Evolutionary conservation across 1,284 basidiomycete species (phyloP), one percentile per base, ranked within the genome.

Genomic region (Microbotryomycetes sp.): DNA sequence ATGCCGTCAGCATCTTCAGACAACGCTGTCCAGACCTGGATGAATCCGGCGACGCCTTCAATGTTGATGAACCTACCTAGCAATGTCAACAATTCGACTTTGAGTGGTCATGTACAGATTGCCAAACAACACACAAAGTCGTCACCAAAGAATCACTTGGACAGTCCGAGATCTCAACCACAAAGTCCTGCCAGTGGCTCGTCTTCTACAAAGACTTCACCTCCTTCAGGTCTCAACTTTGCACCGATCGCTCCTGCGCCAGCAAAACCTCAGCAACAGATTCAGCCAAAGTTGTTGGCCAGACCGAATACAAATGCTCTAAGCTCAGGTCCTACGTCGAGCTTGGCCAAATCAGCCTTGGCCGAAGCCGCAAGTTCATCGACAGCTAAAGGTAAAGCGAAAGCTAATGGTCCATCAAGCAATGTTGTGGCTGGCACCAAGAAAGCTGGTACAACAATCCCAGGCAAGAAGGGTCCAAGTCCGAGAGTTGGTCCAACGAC

Each of bases 31-130:
- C n/a, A 49, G 52, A 30, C 7, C 25, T 31, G 58, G 58, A 19
- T 64, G 23, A 54, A 54, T 45, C 68, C 70, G 6, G 60, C 70
- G 28, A 72, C 71, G 6, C 71, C 71, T 2, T 68, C 71, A 1
- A 59, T 64, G 3, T 65, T 72, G 49, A 71, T 72, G 71, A 71
- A 70, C 54, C 51, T 72, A 22, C 36, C 66, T 2, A 52, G 50
- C 50, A 60, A 63, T 30, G 58, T 68, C 30, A 52, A 49, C 53
- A 56, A 56, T 42, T 69, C 56, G 22, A 65, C 52, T 19, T 65
- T 61, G 49, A 49, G 63, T 31, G 51, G 55, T 25, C 53, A 62
- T 48, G n/a, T 29, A 3, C 60, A 58, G 1, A 26, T 29, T 23
- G 14, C 32, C 26, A n/a, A n/a, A n/a, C n/a, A n/a, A n/a, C n/a